Conservation (phyloP, 345 rosid species). For the Ceriops zippeliana region DNA sequence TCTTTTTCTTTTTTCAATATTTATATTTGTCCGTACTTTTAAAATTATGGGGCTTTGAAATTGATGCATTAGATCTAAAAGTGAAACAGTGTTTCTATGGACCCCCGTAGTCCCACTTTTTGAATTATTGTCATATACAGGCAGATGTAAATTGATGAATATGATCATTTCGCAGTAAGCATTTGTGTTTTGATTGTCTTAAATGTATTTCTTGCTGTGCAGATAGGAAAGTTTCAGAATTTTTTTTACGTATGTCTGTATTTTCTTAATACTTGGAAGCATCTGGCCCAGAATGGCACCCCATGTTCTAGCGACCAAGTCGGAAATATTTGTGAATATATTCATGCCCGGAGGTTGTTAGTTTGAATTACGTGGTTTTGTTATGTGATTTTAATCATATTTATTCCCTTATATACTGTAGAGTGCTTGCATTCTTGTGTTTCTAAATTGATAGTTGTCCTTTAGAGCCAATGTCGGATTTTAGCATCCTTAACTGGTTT, state of each 20-base stretch:
- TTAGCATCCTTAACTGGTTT: too few species aligned
- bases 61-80: slow-evolving; percentile 28
- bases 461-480: too few species aligned
- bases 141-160: not conserved
- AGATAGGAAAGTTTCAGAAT: slow-evolving; percentile 14
- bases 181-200: not conserved
- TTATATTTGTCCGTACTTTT: not conserved
- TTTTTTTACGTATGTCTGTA: slow-evolving; percentile 8
- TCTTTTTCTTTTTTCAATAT: slow-evolving; percentile 4
- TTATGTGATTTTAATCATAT: too few species aligned
- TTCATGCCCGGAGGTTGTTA: too few species aligned
- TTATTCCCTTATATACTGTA: too few species aligned
- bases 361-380: too few species aligned
- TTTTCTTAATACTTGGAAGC: slow-evolving; percentile 8
- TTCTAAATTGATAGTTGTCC: too few species aligned
- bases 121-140: not conserved
- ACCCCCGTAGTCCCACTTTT: slow-evolving; percentile 16
- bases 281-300: slow-evolving; percentile 14
- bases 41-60: slow-evolving; percentile 13
- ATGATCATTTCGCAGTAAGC: not conserved
- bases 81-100: slow-evolving; percentile 11
- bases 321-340: too few species aligned
- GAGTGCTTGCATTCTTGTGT: too few species aligned
- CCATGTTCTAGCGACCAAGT: not conserved
- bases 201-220: not conserved